Percentiles rank a stretch among this genome's conserved stretches.
Conservation (phyloP, 129 eudicot genomes). For the Centrapalus pauciflorus region DNA sequence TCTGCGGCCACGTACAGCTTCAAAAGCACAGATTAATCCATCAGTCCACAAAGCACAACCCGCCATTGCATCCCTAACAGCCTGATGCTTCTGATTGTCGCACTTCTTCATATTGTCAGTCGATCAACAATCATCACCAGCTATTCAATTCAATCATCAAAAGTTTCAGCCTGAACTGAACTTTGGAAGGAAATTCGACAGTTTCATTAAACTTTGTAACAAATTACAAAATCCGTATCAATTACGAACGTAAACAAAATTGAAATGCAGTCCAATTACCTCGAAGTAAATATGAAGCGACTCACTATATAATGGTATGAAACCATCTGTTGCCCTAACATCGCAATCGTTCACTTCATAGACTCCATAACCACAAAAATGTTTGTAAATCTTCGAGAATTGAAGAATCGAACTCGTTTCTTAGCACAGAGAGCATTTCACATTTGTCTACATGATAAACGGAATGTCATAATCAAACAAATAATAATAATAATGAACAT, state of each 20-base stretch:
- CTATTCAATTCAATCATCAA: slow-evolving; percentile 10
- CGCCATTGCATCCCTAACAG: slow-evolving; percentile 27
- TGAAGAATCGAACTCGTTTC: neutral
- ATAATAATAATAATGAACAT: neutral
- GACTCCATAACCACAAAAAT: neutral
- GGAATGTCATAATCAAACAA: too few species aligned
- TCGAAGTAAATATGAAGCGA: neutral
- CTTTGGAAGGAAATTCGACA: neutral
- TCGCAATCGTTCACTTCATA: neutral
- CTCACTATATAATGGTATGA: neutral
- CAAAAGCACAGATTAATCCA: slow-evolving; percentile 72
- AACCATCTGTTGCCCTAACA: slow-evolving; percentile 1
- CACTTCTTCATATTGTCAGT: slow-evolving; percentile 28
- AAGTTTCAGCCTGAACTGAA: neutral
- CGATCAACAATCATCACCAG: slow-evolving; percentile 15
- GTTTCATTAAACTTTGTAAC: neutral
- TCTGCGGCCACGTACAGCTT: slow-evolving; percentile 39
- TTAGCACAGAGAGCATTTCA: slow-evolving; percentile 2
- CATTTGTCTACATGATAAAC: neutral
- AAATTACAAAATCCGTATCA: neutral
- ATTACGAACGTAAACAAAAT: neutral
- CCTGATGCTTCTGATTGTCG: slow-evolving; percentile 39
- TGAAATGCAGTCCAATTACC: neutral
- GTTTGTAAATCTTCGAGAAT: neutral
- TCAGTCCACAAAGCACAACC: slow-evolving; percentile 59